phyloP scores from a whole-genome alignment of 108 stramenopile genomes.

The Nannochloropsis salina region DNA sequence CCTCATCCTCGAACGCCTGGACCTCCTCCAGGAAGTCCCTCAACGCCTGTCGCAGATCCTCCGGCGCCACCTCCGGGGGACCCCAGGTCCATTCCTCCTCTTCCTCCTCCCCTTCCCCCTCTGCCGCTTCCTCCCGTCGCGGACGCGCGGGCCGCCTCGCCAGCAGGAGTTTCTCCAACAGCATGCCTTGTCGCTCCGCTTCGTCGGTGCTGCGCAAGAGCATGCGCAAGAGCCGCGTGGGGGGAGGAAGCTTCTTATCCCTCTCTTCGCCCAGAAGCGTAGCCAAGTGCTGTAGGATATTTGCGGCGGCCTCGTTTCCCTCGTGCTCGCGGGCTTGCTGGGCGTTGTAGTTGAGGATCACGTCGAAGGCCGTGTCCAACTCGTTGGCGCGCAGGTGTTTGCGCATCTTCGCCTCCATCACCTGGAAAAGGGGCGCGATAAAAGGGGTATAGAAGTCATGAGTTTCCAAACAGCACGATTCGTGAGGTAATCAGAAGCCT shows the following conservation, averaged over 20 bases:
- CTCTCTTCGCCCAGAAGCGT: background rate
- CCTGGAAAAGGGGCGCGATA: background rate
- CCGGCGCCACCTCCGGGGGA: background rate
- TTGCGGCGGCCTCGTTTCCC: background rate
- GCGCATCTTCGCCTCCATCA: background rate
- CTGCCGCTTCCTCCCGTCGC: background rate
- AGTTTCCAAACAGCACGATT: background rate
- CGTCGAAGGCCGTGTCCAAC: constrained; percentile 12
- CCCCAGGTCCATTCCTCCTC: background rate
- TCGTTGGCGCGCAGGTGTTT: background rate
- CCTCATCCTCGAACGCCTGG: background rate
- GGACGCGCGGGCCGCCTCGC: background rate
- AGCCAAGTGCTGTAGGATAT: background rate
- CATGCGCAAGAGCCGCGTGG: background rate
- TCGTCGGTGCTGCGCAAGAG: background rate
- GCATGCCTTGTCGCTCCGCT: background rate
- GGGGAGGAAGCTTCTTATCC: background rate
- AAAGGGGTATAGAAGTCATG: background rate
- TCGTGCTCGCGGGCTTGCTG: background rate
- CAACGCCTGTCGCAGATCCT: background rate
- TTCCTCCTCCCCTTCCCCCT: background rate
- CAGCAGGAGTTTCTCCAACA: background rate
- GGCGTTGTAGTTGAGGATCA: constrained; percentile 12
- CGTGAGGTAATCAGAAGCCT: background rate
- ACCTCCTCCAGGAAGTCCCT: constrained; percentile 12